These are phyloP conservation scores for Rhododendron ferrugineum DNA, from an alignment of 148 eudicot species.

Conservation along the genomic window DNA sequence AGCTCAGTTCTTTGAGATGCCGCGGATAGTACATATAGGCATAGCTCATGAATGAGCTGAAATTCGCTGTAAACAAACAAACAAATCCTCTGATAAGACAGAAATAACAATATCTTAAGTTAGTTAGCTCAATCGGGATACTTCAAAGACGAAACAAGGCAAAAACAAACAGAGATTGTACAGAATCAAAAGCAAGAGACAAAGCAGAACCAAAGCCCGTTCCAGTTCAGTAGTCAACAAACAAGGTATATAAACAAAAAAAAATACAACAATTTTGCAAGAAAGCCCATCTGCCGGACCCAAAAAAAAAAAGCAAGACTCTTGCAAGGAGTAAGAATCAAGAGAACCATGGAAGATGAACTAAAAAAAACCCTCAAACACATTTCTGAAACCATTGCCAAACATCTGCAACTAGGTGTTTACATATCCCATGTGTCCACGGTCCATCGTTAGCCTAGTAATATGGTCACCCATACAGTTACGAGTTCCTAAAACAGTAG, in stretches of 20 bases:
- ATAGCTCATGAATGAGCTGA: slow-evolving; percentile 95
- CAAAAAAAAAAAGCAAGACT: not conserved
- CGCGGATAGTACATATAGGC: slow-evolving; percentile 92
- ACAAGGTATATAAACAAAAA: not conserved
- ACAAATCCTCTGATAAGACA: not conserved
- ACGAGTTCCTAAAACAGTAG: not conserved
- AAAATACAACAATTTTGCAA: not conserved
- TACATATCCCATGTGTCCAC: not conserved
- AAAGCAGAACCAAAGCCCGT: not conserved
- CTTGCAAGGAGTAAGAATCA: not conserved
- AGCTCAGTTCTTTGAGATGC: slow-evolving; percentile 93
- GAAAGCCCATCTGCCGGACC: not conserved
- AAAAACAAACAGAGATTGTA: slow-evolving; percentile 3
- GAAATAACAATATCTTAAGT: not conserved
- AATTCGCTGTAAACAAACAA: slow-evolving; percentile 63
- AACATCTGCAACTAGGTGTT: not conserved
- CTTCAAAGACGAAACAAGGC: not conserved
- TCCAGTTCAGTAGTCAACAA: not conserved
- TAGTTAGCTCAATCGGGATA: not conserved
- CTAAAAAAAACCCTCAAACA: not conserved
- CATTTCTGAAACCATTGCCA: not conserved
- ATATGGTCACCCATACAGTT: not conserved
- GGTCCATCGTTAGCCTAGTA: not conserved
- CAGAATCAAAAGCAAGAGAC: not conserved
- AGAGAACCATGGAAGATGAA: not conserved